Evolutionary conservation across 345 rosid species (phyloP).

Genomic region (Bruguiera gymnorhiza): DNA sequence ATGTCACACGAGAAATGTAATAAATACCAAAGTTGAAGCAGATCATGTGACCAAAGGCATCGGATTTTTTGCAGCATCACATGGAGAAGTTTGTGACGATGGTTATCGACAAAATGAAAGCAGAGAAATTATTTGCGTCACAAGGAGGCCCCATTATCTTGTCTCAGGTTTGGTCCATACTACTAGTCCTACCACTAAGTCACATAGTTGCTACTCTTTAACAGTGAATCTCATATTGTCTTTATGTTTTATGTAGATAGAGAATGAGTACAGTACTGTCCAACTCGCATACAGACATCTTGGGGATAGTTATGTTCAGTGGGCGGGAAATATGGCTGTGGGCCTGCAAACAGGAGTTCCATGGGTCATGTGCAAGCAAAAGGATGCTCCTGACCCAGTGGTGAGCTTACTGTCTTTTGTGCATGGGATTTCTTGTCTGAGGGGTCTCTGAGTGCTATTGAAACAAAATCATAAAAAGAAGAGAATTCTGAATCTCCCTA

Average conservation of each 20-base stretch:
- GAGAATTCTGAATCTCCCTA: neutral
- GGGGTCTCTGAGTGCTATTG: neutral
- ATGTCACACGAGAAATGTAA: neutral
- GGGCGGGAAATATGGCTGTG: constrained; percentile 68
- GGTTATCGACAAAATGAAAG: constrained; percentile 17
- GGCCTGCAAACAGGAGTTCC: constrained; percentile 63
- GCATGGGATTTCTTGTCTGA: neutral
- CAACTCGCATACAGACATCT: constrained; percentile 55
- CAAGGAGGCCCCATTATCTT: constrained; percentile 27
- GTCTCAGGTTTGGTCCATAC: constrained; percentile 10
- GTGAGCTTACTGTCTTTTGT: constrained; percentile 32
- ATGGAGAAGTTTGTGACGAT: constrained; percentile 18
- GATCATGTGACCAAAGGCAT: neutral
- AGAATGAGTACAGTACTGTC: constrained; percentile 79
- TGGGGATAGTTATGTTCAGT: constrained; percentile 62
- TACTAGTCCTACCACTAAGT: neutral
- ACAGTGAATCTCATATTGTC: neutral
- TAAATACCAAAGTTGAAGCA: neutral
- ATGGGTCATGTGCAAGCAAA: constrained; percentile 94
- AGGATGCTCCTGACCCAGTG: constrained; percentile 75
- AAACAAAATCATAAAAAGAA: neutral
- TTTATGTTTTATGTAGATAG: constrained; percentile 46
- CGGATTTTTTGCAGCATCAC: constrained; percentile 11
- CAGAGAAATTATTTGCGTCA: constrained; percentile 14
- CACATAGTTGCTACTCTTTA: neutral